Evolutionary conservation across 108 stramenopile genomes (phyloP).

Genomic region (Tribonema minus): DNA sequence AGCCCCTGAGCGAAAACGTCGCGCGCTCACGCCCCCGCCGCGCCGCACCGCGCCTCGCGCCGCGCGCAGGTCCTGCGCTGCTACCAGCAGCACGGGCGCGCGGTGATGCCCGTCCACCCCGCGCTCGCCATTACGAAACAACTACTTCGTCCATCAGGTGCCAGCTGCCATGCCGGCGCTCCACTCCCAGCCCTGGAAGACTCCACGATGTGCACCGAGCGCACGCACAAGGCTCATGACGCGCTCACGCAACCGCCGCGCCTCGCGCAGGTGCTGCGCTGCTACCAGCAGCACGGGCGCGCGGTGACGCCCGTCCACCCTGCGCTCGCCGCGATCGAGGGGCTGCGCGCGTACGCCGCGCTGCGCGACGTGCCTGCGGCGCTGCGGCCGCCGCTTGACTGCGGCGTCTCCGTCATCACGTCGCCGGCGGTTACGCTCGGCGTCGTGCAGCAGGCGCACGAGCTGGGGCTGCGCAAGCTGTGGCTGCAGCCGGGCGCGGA

Average conservation of each 20-base stretch:
- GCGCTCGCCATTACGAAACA: too few relatives aligned
- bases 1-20: too few relatives aligned
- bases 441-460: conserved; percentile 19
- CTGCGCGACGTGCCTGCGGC: neutral
- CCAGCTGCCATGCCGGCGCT: too few relatives aligned
- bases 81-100: neutral
- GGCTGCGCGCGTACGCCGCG: neutral
- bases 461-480: conserved; percentile 13
- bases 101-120: conserved; percentile 8
- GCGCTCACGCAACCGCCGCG: too few relatives aligned
- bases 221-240: too few relatives aligned
- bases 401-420: conserved; percentile 17
- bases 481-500: conserved; percentile 42
- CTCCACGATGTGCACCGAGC: too few relatives aligned
- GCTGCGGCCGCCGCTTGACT: conserved; percentile 3
- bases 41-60: too few relatives aligned
- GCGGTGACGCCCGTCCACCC: conserved; percentile 20
- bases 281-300: conserved; percentile 11
- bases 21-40: too few relatives aligned
- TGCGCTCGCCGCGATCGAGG: conserved; percentile 17
- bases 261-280: conserved; percentile 7
- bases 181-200: too few relatives aligned
- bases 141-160: too few relatives aligned
- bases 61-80: neutral
- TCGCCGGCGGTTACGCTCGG: conserved; percentile 7